Percentiles rank a stretch among this genome's conserved stretches.
These are phyloP conservation scores for Hypoxylon fuscum DNA, from an alignment of 495 filamentous ascomycete species.

Conservation along the genomic window DNA sequence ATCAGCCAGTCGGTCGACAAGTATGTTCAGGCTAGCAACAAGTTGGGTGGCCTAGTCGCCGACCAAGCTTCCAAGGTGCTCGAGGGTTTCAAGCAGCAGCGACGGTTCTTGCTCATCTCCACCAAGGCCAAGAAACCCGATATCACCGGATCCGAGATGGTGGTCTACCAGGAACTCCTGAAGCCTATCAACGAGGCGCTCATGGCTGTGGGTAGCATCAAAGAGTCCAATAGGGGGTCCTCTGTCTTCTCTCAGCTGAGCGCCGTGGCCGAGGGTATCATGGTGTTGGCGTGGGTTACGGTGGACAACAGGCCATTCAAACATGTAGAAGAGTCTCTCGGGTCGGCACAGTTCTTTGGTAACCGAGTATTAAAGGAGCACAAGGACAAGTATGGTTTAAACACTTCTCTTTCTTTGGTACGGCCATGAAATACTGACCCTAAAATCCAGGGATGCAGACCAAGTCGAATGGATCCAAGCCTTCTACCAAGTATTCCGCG, in stretches of 20 bases:
- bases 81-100: slow-evolving; percentile 76
- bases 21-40: slow-evolving; percentile 79
- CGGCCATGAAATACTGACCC: slow-evolving; percentile 21
- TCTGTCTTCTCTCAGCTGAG: slow-evolving; percentile 79
- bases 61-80: slow-evolving; percentile 68
- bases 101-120: slow-evolving; percentile 85
- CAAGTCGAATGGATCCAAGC: slow-evolving; percentile 87
- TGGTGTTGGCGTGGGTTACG: slow-evolving; percentile 84
- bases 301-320: slow-evolving; percentile 81
- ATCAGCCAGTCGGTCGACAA: slow-evolving; percentile 77
- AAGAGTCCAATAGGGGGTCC: slow-evolving; percentile 77
- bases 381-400: slow-evolving; percentile 81
- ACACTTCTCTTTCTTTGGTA: not conserved
- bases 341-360: slow-evolving; percentile 86
- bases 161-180: slow-evolving; percentile 69
- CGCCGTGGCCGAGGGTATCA: slow-evolving; percentile 88
- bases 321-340: slow-evolving; percentile 79
- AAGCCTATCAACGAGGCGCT: slow-evolving; percentile 84
- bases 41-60: slow-evolving; percentile 78
- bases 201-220: slow-evolving; percentile 76
- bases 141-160: slow-evolving; percentile 69
- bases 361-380: slow-evolving; percentile 88
- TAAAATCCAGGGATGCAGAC: slow-evolving; percentile 67
- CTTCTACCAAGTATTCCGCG: slow-evolving; percentile 86
- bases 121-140: slow-evolving; percentile 94